A percentile compares a stretch with the other conserved stretches of the same genome.
Evolutionary conservation across 495 filamentous ascomycete genomes (phyloP).

Genomic region (Jackrogersella multiformis): DNA sequence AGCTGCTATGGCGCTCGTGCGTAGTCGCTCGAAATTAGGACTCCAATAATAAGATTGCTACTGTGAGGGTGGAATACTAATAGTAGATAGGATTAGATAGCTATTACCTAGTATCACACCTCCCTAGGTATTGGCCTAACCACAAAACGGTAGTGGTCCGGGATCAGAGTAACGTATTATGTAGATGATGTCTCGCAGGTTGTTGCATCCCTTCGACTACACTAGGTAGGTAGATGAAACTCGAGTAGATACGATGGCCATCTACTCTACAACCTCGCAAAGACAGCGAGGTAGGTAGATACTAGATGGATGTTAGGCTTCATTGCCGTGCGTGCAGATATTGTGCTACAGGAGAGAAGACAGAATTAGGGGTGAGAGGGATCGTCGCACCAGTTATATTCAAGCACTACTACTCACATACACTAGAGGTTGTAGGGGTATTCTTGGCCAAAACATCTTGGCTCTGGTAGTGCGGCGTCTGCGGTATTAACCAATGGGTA

Average conservation of each 20-base stretch:
- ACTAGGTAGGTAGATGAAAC: conserved; percentile 37
- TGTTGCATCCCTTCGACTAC: conserved; percentile 1
- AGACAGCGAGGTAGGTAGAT: conserved; percentile 2
- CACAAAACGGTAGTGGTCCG: conserved; percentile 5
- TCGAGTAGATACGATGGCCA: conserved; percentile 1
- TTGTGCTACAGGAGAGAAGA: conserved; percentile 6
- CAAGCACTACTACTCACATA: no score
- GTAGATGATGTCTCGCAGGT: neutral
- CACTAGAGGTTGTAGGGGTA: conserved; percentile 25
- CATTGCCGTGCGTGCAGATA: neutral
- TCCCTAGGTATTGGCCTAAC: no score
- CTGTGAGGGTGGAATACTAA: neutral
- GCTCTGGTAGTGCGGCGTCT: conserved; percentile 32
- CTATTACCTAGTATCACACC: no score
- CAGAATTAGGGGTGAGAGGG: neutral
- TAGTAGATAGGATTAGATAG: no score
- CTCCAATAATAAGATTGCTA: conserved; percentile 17
- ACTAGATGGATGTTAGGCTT: neutral
- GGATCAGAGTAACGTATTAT: neutral
- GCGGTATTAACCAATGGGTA: conserved; percentile 19
- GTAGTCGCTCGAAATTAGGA: conserved; percentile 15
- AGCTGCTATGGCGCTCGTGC: conserved; percentile 4
- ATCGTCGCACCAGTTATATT: conserved; percentile 30
- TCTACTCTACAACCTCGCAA: conserved; percentile 14
- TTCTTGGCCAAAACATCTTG: conserved; percentile 45